Evolutionary conservation across 1,284 basidiomycete species (phyloP).

Genomic region (Fomes fomentarius): DNA sequence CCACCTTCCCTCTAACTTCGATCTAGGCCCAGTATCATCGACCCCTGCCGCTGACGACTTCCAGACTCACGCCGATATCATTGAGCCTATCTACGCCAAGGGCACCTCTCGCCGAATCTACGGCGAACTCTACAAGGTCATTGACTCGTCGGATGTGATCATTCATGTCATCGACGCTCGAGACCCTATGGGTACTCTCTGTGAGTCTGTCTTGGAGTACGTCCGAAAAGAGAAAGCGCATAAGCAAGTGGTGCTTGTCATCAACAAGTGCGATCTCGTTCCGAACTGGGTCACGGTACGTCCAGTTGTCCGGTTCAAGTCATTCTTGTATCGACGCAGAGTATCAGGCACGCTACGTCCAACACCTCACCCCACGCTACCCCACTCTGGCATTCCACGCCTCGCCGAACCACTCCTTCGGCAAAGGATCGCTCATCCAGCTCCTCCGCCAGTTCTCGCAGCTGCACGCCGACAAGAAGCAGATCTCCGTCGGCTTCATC

Average conservation of each 20-base stretch:
- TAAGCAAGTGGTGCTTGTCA: slow-evolving; percentile 95
- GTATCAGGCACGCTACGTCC: slow-evolving; percentile 90
- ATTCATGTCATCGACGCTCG: slow-evolving; percentile 96
- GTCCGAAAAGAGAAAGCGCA: slow-evolving; percentile 96
- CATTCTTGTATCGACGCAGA: slow-evolving; percentile 14
- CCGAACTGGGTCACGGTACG: slow-evolving; percentile 99
- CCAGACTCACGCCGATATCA: slow-evolving; percentile 72
- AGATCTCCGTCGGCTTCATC: slow-evolving; percentile 97
- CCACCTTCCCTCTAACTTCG: slow-evolving; percentile 20
- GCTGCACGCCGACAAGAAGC: slow-evolving; percentile 98
- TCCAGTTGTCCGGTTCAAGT: slow-evolving; percentile 28
- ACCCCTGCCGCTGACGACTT: slow-evolving; percentile 40
- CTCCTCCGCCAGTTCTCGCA: slow-evolving; percentile 96
- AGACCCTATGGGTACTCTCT: slow-evolving; percentile 96
- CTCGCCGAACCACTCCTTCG: slow-evolving; percentile 98
- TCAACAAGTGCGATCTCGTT: slow-evolving; percentile 99
- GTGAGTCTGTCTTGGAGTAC: slow-evolving; percentile 93
- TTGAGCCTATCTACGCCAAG: slow-evolving; percentile 90
- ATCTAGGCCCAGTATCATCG: slow-evolving; percentile 43
- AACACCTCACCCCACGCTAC: slow-evolving; percentile 92
- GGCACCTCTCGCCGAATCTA: slow-evolving; percentile 96
- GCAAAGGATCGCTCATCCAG: slow-evolving; percentile 97
- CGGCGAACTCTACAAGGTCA: slow-evolving; percentile 98
- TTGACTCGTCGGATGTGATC: slow-evolving; percentile 97
- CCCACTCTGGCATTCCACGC: slow-evolving; percentile 99